A percentile compares a stretch with the other conserved stretches of the same genome.
phyloP scores from a whole-genome alignment of 345 rosid species.

The Durio zibethinus region DNA sequence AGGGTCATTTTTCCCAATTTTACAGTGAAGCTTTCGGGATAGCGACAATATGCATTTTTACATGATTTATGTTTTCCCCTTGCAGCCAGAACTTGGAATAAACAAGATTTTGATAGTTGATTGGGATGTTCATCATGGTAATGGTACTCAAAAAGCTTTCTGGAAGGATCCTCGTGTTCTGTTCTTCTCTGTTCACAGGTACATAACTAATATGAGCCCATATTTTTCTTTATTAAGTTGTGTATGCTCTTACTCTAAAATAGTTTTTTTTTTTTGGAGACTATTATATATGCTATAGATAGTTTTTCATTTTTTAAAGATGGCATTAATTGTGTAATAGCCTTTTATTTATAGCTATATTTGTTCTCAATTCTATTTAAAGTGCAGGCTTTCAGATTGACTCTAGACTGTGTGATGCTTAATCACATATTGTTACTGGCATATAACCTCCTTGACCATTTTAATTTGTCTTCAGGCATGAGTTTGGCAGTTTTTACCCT shows the following conservation, averaged over 20 bases:
- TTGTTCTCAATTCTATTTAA: too few relatives aligned
- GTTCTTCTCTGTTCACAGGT: slow-evolving; percentile 99
- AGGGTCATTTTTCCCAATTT: background rate
- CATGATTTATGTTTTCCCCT: slow-evolving; percentile 3
- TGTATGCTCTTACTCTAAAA: slow-evolving; percentile 6
- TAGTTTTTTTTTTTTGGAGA: background rate
- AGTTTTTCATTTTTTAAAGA: background rate
- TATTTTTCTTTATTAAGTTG: slow-evolving; percentile 5
- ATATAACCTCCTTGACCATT: background rate
- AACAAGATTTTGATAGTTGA: slow-evolving; percentile 86
- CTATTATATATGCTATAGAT: background rate
- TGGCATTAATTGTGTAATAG: background rate
- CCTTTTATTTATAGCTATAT: background rate
- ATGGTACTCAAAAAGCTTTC: slow-evolving; percentile 88
- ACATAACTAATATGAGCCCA: slow-evolving; percentile 9
- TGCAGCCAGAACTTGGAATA: slow-evolving; percentile 71
- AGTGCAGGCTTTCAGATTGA: background rate
- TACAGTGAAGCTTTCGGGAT: background rate
- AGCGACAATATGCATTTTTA: slow-evolving; percentile 1
- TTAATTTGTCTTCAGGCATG: slow-evolving; percentile 56
- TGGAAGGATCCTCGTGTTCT: slow-evolving; percentile 88
- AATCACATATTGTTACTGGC: background rate
- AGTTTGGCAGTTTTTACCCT: slow-evolving; percentile 80
- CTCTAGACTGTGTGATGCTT: background rate
- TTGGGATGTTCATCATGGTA: slow-evolving; percentile 99